phyloP scores from a whole-genome alignment of 805 yeast species.

The Candida schatavii region DNA sequence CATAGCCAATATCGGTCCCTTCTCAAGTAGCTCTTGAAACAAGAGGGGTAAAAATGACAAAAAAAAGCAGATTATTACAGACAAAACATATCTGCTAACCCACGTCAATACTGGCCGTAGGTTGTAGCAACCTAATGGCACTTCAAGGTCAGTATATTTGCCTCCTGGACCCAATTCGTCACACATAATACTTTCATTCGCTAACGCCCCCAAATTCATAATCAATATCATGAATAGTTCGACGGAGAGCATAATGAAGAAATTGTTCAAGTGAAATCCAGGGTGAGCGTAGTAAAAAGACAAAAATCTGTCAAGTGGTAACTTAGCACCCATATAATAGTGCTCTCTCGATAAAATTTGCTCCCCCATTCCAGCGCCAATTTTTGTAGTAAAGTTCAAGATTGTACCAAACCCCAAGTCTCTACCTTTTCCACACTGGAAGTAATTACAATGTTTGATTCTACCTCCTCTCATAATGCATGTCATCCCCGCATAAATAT shows the following conservation, averaged over 20 bases:
- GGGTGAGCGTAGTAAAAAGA: constrained; percentile 97
- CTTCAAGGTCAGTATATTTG: constrained; percentile 70
- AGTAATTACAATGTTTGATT: constrained; percentile 92
- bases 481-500: constrained; percentile 93
- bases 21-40: constrained; percentile 83
- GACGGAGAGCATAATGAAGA: constrained; percentile 83
- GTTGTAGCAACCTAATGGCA: constrained; percentile 84
- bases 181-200: constrained; percentile 70
- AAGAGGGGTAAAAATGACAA: constrained; percentile 86
- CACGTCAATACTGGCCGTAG: constrained; percentile 83
- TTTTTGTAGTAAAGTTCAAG: constrained; percentile 88
- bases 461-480: constrained; percentile 88
- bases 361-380: constrained; percentile 99
- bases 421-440: constrained; percentile 96
- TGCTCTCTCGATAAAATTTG: constrained; percentile 90
- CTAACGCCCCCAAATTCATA: constrained; percentile 75
- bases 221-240: constrained; percentile 80
- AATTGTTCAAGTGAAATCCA: constrained; percentile 90
- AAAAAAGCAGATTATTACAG: constrained; percentile 89
- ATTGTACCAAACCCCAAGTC: constrained; percentile 93
- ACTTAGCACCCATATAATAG: constrained; percentile 82
- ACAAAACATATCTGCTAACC: constrained; percentile 84
- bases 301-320: constrained; percentile 85
- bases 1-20: constrained; percentile 75
- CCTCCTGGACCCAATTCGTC: constrained; percentile 43